phyloP scores from a whole-genome alignment of 306 rosid species.

The Fagus crenata region DNA sequence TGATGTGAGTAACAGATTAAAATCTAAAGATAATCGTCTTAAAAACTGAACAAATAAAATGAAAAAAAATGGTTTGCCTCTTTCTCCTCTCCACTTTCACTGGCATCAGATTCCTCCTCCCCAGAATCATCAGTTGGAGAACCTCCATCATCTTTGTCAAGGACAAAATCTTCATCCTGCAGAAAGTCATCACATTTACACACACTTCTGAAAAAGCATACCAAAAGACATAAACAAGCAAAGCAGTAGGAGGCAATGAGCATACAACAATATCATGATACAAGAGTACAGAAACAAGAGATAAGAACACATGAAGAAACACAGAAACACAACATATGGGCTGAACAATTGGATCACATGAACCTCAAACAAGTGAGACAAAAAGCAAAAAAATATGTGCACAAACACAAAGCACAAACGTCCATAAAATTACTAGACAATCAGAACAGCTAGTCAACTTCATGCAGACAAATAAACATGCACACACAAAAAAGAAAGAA shows the following conservation, averaged over 20 bases:
- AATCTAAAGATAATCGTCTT: background rate
- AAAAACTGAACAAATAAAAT: constrained; percentile 10
- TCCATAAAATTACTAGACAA: background rate
- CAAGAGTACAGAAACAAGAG: background rate
- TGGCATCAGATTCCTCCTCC: constrained; percentile 79
- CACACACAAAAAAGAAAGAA: background rate
- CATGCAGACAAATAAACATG: too few species aligned
- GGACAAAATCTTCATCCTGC: constrained; percentile 88
- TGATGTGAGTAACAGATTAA: constrained; percentile 19
- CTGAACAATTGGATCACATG: background rate
- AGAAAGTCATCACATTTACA: constrained; percentile 28
- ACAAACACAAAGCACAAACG: too few species aligned
- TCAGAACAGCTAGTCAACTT: background rate
- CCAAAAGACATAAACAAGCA: constrained; percentile 4
- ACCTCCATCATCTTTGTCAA: constrained; percentile 86
- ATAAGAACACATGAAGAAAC: background rate
- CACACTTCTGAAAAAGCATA: constrained; percentile 15
- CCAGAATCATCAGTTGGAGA: constrained; percentile 99
- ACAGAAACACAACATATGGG: background rate
- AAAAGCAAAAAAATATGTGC: background rate
- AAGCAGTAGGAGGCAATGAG: background rate
- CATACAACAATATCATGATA: background rate
- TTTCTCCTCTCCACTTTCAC: constrained; percentile 67
- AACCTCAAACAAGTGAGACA: background rate
- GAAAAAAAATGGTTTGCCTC: constrained; percentile 56